A percentile compares a stretch with the other conserved stretches of the same genome.
These are phyloP conservation scores for Trichophyton simii DNA, from an alignment of 2,329 filamentous ascomycete species.

Conservation along the genomic window DNA sequence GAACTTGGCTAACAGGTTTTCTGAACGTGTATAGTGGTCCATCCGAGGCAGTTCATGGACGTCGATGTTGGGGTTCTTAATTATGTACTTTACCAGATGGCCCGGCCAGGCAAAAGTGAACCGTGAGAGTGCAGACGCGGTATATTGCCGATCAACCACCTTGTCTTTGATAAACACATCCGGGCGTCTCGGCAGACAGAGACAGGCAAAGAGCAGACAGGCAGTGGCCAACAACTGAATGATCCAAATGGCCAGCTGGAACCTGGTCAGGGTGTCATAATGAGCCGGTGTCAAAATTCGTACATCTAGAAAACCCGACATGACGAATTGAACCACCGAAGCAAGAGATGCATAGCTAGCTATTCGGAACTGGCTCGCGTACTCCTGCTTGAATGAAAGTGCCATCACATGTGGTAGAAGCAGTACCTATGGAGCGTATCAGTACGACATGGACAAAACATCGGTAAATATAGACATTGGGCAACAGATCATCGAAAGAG, in stretches of 20 bases:
- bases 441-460: not conserved
- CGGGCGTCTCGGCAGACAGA: not conserved
- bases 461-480: not conserved
- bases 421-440: not conserved
- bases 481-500: not conserved
- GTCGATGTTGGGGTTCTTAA: constrained; percentile 1
- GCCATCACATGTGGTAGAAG: not conserved
- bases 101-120: constrained; percentile 1
- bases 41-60: not conserved
- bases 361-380: not conserved
- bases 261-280: not conserved
- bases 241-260: not conserved
- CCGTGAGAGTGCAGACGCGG: not conserved
- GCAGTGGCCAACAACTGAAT: not conserved
- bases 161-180: constrained; percentile 1
- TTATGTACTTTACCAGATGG: constrained; percentile 1
- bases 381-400: not conserved
- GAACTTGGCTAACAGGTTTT: not conserved
- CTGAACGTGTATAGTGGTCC: not conserved
- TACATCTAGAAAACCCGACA: not conserved
- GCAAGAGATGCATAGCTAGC: constrained; percentile 2
- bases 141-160: constrained; percentile 5
- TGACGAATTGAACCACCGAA: not conserved
- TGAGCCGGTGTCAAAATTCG: not conserved
- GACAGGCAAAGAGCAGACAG: not conserved